These are phyloP conservation scores for Plenodomus biglobosus DNA, from an alignment of 2,329 filamentous ascomycete species.

Conservation along the genomic window DNA sequence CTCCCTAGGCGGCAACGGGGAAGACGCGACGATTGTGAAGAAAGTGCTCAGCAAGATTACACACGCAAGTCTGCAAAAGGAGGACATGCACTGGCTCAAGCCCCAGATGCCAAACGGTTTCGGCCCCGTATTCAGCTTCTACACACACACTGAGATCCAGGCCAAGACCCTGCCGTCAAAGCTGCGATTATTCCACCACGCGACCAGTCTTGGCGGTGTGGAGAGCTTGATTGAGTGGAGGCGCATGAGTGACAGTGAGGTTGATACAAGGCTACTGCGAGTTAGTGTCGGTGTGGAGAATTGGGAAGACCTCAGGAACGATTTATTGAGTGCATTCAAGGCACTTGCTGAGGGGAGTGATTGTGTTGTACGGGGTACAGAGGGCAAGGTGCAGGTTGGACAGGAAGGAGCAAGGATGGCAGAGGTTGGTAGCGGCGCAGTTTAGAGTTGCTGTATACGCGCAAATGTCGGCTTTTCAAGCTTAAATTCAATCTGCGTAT, in stretches of 20 bases:
- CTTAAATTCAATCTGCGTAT: too few species aligned
- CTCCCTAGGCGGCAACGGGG: slow-evolving; percentile 47
- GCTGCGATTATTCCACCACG: slow-evolving; percentile 84
- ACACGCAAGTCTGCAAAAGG: slow-evolving; percentile 79
- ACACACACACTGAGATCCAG: slow-evolving; percentile 60
- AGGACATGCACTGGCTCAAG: slow-evolving; percentile 66
- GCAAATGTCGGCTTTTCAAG: too few species aligned
- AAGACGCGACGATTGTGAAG: slow-evolving; percentile 51
- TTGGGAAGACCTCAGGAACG: slow-evolving; percentile 78
- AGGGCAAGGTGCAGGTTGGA: slow-evolving; percentile 20
- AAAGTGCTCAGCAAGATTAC: slow-evolving; percentile 62
- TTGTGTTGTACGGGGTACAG: not conserved
- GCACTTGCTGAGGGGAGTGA: slow-evolving; percentile 11
- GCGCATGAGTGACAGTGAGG: slow-evolving; percentile 75
- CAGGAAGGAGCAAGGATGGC: slow-evolving; percentile 22
- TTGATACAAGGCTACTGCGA: slow-evolving; percentile 73
- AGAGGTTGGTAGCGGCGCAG: slow-evolving; percentile 19
- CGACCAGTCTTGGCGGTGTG: slow-evolving; percentile 89
- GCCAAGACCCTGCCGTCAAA: slow-evolving; percentile 75
- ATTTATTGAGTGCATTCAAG: slow-evolving; percentile 55
- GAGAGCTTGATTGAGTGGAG: slow-evolving; percentile 98
- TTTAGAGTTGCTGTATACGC: slow-evolving; percentile 17
- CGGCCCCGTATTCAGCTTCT: slow-evolving; percentile 82
- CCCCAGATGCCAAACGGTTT: slow-evolving; percentile 91
- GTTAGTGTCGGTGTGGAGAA: slow-evolving; percentile 86